Evolutionary conservation across 1,284 basidiomycete genomes (phyloP).

Genomic region (Grifola frondosa): DNA sequence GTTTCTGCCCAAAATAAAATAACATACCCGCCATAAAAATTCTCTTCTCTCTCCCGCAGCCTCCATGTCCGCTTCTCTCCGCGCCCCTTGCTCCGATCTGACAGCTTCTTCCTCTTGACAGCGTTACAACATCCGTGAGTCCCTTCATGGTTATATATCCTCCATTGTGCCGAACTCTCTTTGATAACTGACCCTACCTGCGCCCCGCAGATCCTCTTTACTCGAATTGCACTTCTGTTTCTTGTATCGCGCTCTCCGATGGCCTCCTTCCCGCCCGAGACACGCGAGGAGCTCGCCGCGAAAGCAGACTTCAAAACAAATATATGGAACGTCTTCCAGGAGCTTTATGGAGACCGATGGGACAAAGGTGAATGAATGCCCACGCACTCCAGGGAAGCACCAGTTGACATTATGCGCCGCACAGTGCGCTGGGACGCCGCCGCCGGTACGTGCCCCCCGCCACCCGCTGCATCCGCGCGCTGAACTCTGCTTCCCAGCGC

Average conservation of each 20-base stretch:
- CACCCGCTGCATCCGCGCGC: not conserved
- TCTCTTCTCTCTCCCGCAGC: no score
- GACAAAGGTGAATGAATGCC: constrained; percentile 24
- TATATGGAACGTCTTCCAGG: constrained; percentile 32
- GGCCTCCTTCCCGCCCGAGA: constrained; percentile 16
- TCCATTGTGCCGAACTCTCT: constrained; percentile 2
- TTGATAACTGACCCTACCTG: not conserved
- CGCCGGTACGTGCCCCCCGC: constrained; percentile 19
- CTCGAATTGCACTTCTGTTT: not conserved
- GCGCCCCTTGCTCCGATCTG: constrained; percentile 11
- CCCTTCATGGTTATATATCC: constrained; percentile 12
- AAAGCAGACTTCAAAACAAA: constrained; percentile 29
- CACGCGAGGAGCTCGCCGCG: constrained; percentile 28
- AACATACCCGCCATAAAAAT: no score
- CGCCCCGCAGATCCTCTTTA: not conserved
- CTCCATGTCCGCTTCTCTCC: constrained; percentile 14
- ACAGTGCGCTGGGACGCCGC: constrained; percentile 30
- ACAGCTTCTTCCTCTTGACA: constrained; percentile 20
- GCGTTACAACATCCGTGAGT: constrained; percentile 16
- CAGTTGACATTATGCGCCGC: not conserved
- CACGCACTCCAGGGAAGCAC: not conserved
- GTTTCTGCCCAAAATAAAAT: no score
- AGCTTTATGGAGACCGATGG: constrained; percentile 33
- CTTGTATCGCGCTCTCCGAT: not conserved
- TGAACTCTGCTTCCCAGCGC: constrained; percentile 16